Conservation (phyloP, 139 green algal species). For the Ulvella scutata region DNA sequence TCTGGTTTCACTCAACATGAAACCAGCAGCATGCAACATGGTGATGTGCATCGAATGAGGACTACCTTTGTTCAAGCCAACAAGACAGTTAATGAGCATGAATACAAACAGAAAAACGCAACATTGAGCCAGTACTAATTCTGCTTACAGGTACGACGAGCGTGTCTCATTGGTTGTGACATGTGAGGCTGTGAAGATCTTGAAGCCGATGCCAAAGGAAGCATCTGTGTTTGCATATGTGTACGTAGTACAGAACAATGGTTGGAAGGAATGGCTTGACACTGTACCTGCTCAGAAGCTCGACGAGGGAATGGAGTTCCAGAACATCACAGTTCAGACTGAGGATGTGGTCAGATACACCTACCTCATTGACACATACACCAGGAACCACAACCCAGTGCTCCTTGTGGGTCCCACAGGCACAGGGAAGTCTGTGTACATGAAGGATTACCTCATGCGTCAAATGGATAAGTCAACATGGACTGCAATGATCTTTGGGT, state of each 20-base stretch:
- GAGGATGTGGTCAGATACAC: constrained; percentile 14
- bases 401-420: constrained; percentile 43
- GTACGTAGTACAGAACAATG: not conserved
- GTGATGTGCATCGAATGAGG: too few species aligned
- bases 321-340: constrained; percentile 11
- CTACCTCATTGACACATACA: constrained; percentile 16
- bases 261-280: not conserved
- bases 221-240: not conserved
- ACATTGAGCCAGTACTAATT: too few species aligned
- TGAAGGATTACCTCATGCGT: constrained; percentile 27
- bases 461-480: constrained; percentile 23
- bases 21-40: too few species aligned
- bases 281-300: constrained; percentile 3
- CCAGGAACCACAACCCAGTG: constrained; percentile 15
- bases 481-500: constrained; percentile 32
- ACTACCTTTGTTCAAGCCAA: too few species aligned
- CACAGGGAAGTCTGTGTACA: constrained; percentile 47
- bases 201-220: not conserved
- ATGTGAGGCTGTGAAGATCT: not conserved
- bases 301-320: constrained; percentile 22
- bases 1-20: too few species aligned
- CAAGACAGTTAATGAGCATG: too few species aligned
- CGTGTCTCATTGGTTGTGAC: not conserved
- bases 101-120: too few species aligned
- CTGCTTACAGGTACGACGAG: too few species aligned